Evolutionary conservation across 2,329 filamentous ascomycete species (phyloP).

Genomic region (Pseudocercospora ulei): DNA sequence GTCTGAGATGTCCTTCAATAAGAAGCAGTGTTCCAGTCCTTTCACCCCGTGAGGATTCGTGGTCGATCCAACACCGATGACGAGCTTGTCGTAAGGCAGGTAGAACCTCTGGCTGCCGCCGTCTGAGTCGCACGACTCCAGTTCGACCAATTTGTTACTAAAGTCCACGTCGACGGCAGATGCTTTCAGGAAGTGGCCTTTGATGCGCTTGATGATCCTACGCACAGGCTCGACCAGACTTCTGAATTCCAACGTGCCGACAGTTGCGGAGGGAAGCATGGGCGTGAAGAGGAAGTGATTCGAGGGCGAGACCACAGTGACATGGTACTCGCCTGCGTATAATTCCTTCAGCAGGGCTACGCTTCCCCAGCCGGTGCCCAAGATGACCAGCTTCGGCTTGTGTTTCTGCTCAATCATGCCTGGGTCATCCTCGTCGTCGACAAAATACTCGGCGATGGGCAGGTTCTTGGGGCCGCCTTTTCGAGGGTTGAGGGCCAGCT

Average conservation of each 20-base stretch:
- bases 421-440: conserved; percentile 77
- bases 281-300: conserved; percentile 98
- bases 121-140: conserved; percentile 59
- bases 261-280: conserved; percentile 93
- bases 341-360: conserved; percentile 84
- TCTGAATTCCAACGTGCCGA: conserved; percentile 83
- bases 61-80: conserved; percentile 80
- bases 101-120: conserved; percentile 80
- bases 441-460: conserved; percentile 74
- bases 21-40: conserved; percentile 84
- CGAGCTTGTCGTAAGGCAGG: conserved; percentile 91
- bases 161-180: conserved; percentile 84
- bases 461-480: conserved; percentile 88
- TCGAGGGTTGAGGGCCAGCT: conserved; percentile 68
- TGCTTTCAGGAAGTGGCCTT: conserved; percentile 83
- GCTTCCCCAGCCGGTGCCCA: conserved; percentile 92
- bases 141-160: conserved; percentile 78
- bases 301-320: conserved; percentile 85
- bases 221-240: conserved; percentile 89
- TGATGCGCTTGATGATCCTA: conserved; percentile 64
- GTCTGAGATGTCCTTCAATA: conserved; percentile 90
- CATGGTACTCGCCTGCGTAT: conserved; percentile 84
- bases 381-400: conserved; percentile 84
- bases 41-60: conserved; percentile 95
- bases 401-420: conserved; percentile 62